Percentiles rank a stretch among this genome's conserved stretches.
Conservation (phyloP, 208 protist species). For the Acanthamoeba lenticulata region DNA sequence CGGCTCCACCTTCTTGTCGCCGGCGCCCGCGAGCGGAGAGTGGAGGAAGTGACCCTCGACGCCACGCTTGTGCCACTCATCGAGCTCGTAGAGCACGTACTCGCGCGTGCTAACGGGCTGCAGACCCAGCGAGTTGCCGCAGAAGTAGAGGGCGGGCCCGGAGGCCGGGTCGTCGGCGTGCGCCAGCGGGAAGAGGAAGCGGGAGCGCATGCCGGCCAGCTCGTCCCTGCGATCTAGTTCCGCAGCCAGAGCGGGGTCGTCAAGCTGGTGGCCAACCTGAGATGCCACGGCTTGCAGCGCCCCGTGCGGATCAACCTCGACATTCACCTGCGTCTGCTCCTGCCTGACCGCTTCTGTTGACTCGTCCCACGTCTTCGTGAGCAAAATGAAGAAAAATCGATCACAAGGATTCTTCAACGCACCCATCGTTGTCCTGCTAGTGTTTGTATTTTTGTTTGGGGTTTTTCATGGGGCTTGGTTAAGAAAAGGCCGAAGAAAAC, state of each 20-base stretch:
- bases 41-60: slow-evolving; percentile 73
- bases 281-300: not conserved
- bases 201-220: slow-evolving; percentile 84
- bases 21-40: not conserved
- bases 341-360: no score
- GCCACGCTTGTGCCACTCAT: slow-evolving; percentile 92
- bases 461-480: no score
- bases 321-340: no score
- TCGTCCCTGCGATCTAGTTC: slow-evolving; percentile 87
- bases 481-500: no score
- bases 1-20: slow-evolving; percentile 20
- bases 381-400: no score
- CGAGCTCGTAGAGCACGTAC: slow-evolving; percentile 87
- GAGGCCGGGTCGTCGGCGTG: slow-evolving; percentile 5
- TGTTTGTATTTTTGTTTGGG: no score
- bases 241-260: slow-evolving; percentile 87
- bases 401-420: no score
- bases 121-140: slow-evolving; percentile 91
- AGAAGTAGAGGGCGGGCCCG: slow-evolving; percentile 87
- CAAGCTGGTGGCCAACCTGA: not conserved
- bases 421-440: no score
- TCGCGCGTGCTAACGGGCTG: slow-evolving; percentile 88
- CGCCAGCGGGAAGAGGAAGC: slow-evolving; percentile 84
- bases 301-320: not conserved
- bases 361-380: no score